Evolutionary conservation across 495 filamentous ascomycete species (phyloP).

Genomic region (Daldinia concentrica): DNA sequence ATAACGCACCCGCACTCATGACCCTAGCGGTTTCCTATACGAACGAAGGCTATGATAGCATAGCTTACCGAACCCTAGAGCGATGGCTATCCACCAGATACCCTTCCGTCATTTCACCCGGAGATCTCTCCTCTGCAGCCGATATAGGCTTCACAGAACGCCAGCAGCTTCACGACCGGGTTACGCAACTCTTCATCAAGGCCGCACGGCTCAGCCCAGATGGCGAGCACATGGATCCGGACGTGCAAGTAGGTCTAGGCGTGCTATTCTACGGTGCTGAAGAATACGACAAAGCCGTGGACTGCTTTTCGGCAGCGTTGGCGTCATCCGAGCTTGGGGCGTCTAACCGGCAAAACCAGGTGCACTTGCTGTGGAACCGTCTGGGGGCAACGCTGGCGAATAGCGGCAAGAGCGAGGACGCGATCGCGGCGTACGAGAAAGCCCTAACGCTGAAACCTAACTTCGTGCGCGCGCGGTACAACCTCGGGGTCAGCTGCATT

Average conservation of each 20-base stretch:
- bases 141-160: slow-evolving; percentile 94
- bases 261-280: slow-evolving; percentile 98
- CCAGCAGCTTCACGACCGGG: slow-evolving; percentile 85
- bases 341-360: slow-evolving; percentile 75
- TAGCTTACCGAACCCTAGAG: slow-evolving; percentile 95
- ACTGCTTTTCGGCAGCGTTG: slow-evolving; percentile 94
- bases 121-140: slow-evolving; percentile 70
- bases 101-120: slow-evolving; percentile 75
- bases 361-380: slow-evolving; percentile 97
- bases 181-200: slow-evolving; percentile 88
- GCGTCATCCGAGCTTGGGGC: slow-evolving; percentile 80
- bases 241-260: slow-evolving; percentile 96
- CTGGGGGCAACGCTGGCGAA: slow-evolving; percentile 97
- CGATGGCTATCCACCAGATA: slow-evolving; percentile 96
- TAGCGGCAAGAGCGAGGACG: slow-evolving; percentile 89
- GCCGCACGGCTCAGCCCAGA: slow-evolving; percentile 91
- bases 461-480: slow-evolving; percentile 96
- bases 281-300: slow-evolving; percentile 97
- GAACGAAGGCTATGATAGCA: slow-evolving; percentile 97
- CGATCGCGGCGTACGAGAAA: slow-evolving; percentile 94
- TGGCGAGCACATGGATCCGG: slow-evolving; percentile 90
- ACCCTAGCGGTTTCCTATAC: slow-evolving; percentile 97
- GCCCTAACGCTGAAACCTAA: slow-evolving; percentile 89
- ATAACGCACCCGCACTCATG: slow-evolving; percentile 91
- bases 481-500: slow-evolving; percentile 94